Percentiles rank a stretch among this genome's conserved stretches.
These are phyloP conservation scores for Colletotrichum sp. DNA, from an alignment of 2,329 filamentous ascomycete species.

Conservation along the genomic window DNA sequence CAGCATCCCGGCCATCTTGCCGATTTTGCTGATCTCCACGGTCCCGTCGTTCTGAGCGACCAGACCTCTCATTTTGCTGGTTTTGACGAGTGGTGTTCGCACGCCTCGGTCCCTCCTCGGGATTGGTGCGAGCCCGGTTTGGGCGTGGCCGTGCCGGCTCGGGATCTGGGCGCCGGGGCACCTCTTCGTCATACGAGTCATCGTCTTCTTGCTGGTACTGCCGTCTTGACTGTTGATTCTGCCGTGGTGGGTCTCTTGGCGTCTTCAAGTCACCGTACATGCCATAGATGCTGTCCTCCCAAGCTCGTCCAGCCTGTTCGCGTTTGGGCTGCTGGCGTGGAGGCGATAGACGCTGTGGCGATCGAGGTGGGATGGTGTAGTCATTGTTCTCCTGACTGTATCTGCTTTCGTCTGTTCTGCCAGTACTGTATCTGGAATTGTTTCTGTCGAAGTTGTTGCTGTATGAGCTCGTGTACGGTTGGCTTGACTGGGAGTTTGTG, in stretches of 20 bases:
- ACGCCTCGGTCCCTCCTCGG: not conserved
- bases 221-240: not conserved
- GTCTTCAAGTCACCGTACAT: slow-evolving; percentile 15
- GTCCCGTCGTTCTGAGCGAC: not conserved
- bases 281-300: slow-evolving; percentile 18
- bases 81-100: not conserved
- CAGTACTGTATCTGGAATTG: slow-evolving; percentile 12
- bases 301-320: not conserved
- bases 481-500: not conserved
- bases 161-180: not conserved
- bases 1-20: not conserved
- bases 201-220: not conserved
- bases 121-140: not conserved
- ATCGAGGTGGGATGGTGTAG: not conserved
- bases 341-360: not conserved
- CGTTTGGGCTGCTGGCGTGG: not conserved
- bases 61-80: not conserved
- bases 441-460: slow-evolving; percentile 19
- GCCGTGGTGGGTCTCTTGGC: slow-evolving; percentile 6
- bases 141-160: not conserved
- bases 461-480: slow-evolving; percentile 10
- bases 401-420: not conserved
- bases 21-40: not conserved
- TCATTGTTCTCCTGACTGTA: not conserved
- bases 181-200: slow-evolving; percentile 8